Evolutionary conservation across 2,329 filamentous ascomycete genomes (phyloP).

Genomic region (Arachnopeziza araneosa): DNA sequence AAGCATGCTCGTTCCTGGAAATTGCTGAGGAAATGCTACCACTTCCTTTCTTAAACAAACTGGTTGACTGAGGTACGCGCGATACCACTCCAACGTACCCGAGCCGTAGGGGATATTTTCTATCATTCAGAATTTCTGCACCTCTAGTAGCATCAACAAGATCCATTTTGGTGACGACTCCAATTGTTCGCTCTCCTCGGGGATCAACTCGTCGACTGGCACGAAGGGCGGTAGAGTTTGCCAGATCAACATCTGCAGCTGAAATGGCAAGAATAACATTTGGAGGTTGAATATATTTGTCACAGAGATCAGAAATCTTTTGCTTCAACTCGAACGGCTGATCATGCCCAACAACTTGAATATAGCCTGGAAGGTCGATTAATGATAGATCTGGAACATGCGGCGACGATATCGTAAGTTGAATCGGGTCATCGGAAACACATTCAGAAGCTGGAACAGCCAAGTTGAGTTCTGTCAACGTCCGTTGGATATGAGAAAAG

Average conservation of each 20-base stretch:
- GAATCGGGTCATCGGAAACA: slow-evolving; percentile 94
- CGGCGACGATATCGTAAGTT: slow-evolving; percentile 90
- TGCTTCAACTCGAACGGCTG: slow-evolving; percentile 89
- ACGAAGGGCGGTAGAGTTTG: slow-evolving; percentile 88
- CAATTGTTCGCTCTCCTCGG: slow-evolving; percentile 90
- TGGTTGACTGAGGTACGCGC: slow-evolving; percentile 60
- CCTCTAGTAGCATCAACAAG: slow-evolving; percentile 81
- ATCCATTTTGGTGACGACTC: slow-evolving; percentile 99
- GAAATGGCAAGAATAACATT: slow-evolving; percentile 98
- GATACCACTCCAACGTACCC: slow-evolving; percentile 96
- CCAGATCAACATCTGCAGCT: slow-evolving; percentile 92
- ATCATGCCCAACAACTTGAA: slow-evolving; percentile 87
- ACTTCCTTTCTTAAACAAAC: slow-evolving; percentile 78
- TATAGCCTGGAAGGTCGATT: slow-evolving; percentile 95
- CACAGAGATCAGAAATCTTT: slow-evolving; percentile 92
- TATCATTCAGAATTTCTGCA: slow-evolving; percentile 72
- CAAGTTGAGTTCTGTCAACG: slow-evolving; percentile 88
- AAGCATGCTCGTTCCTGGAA: slow-evolving; percentile 80
- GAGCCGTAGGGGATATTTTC: slow-evolving; percentile 88
- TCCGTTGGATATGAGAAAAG: slow-evolving; percentile 87
- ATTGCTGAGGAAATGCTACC: slow-evolving; percentile 77
- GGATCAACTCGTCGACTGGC: slow-evolving; percentile 91
- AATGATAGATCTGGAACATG: slow-evolving; percentile 92
- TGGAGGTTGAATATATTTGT: slow-evolving; percentile 95
- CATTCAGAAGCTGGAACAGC: slow-evolving; percentile 88